Percentiles rank a stretch among this genome's conserved stretches.
Conservation (phyloP, 495 filamentous ascomycete genomes). For the Trichoderma gamsii region DNA sequence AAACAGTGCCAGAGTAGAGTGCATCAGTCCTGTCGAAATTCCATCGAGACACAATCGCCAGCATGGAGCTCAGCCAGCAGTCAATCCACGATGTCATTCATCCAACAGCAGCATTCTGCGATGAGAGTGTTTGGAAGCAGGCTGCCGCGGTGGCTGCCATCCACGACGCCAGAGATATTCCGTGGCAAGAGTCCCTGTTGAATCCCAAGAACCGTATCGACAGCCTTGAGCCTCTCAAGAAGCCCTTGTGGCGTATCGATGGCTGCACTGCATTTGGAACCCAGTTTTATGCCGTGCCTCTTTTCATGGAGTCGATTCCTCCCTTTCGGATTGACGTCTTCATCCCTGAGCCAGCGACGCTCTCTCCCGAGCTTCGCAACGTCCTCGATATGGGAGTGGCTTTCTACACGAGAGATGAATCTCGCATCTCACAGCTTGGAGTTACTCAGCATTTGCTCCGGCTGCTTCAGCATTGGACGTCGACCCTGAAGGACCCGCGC, state of each 20-base stretch:
- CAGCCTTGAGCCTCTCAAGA: constrained; percentile 35
- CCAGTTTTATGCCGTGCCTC: constrained; percentile 41
- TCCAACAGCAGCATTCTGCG: constrained; percentile 40
- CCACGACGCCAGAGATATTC: constrained; percentile 8
- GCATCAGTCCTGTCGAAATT: neutral
- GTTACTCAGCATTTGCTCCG: constrained; percentile 39
- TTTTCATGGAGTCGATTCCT: constrained; percentile 34
- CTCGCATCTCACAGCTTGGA: constrained; percentile 34
- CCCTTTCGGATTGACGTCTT: constrained; percentile 46
- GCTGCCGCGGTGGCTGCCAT: constrained; percentile 11
- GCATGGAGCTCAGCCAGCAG: constrained; percentile 39
- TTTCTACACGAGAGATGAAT: constrained; percentile 43
- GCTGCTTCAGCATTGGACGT: constrained; percentile 38
- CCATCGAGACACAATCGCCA: constrained; percentile 1
- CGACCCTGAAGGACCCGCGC: constrained; percentile 23
- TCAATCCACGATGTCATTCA: constrained; percentile 43
- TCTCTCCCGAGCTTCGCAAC: constrained; percentile 30
- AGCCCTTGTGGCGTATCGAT: constrained; percentile 42
- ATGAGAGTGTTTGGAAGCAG: neutral
- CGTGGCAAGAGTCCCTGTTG: constrained; percentile 37
- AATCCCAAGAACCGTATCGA: constrained; percentile 49
- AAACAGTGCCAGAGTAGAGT: neutral
- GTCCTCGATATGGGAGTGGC: constrained; percentile 38
- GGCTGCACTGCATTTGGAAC: constrained; percentile 45
- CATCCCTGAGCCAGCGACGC: constrained; percentile 34